A percentile compares a stretch with the other conserved stretches of the same genome.
These are phyloP conservation scores for Penicillium simplicissimum DNA, from an alignment of 495 filamentous ascomycete genomes.

Conservation along the genomic window DNA sequence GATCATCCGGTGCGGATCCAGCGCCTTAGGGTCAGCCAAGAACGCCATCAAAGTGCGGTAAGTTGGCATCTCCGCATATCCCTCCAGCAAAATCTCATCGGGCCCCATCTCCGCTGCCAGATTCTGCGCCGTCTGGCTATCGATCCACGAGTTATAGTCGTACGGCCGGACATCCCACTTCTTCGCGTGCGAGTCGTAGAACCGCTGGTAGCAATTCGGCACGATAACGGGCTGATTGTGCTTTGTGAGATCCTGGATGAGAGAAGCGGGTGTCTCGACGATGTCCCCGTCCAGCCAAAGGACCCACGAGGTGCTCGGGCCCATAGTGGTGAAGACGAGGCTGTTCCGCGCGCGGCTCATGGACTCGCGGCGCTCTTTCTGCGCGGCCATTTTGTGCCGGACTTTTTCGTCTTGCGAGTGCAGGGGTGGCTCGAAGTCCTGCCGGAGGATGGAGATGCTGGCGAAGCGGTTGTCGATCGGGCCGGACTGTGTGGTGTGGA, in stretches of 20 bases:
- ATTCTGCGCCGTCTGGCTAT: conserved; percentile 72
- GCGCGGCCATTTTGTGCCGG: conserved; percentile 84
- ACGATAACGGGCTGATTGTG: conserved; percentile 89
- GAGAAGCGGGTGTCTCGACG: conserved; percentile 76
- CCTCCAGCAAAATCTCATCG: conserved; percentile 92
- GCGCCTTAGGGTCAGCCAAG: conserved; percentile 56
- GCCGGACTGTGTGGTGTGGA: conserved; percentile 79
- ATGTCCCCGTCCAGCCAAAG: conserved; percentile 95
- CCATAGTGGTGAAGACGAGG: conserved; percentile 93
- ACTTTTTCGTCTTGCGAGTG: conserved; percentile 81
- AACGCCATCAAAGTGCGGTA: conserved; percentile 93
- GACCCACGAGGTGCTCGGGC: conserved; percentile 92
- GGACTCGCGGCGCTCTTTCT: conserved; percentile 80
- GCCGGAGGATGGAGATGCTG: conserved; percentile 87
- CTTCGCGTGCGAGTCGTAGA: conserved; percentile 68
- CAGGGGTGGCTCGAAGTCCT: conserved; percentile 88
- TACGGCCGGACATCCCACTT: conserved; percentile 77
- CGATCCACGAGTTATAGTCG: conserved; percentile 97
- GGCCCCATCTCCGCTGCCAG: conserved; percentile 76
- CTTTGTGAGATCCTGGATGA: conserved; percentile 89
- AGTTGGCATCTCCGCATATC: conserved; percentile 88
- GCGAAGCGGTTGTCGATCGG: conserved; percentile 81
- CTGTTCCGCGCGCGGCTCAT: conserved; percentile 95
- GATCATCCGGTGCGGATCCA: conserved; percentile 62
- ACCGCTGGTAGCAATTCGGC: conserved; percentile 94